Conservation (phyloP, 2,329 filamentous ascomycete genomes). For the Hortaea sp. region DNA sequence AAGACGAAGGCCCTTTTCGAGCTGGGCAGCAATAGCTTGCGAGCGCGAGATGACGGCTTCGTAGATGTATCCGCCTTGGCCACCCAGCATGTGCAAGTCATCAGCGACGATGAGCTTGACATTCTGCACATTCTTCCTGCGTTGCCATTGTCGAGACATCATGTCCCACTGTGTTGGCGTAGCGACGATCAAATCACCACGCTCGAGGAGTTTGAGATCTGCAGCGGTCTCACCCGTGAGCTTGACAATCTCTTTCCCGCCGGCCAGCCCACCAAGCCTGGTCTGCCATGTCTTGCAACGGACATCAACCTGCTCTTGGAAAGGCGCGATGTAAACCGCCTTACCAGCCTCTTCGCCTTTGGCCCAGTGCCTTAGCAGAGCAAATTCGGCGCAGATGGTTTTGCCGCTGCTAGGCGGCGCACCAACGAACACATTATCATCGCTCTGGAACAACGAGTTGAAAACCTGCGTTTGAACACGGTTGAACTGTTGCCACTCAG, state of each 20-base stretch:
- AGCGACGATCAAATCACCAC: slow-evolving; percentile 79
- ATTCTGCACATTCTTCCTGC: slow-evolving; percentile 86
- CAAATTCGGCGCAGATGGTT: slow-evolving; percentile 92
- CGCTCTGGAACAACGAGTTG: slow-evolving; percentile 80
- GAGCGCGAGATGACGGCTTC: slow-evolving; percentile 96
- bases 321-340: slow-evolving; percentile 88
- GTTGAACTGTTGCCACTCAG: slow-evolving; percentile 82
- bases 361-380: slow-evolving; percentile 79
- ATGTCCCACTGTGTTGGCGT: slow-evolving; percentile 96
- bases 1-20: slow-evolving; percentile 75
- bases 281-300: slow-evolving; percentile 77
- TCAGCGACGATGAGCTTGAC: slow-evolving; percentile 90
- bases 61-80: slow-evolving; percentile 77
- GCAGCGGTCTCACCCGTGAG: slow-evolving; percentile 85
- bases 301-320: slow-evolving; percentile 82
- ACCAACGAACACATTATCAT: slow-evolving; percentile 89
- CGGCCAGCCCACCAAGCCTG: slow-evolving; percentile 59
- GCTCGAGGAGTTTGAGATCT: slow-evolving; percentile 79
- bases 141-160: slow-evolving; percentile 89
- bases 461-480: slow-evolving; percentile 96
- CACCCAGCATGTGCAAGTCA: slow-evolving; percentile 87
- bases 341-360: slow-evolving; percentile 55
- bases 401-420: slow-evolving; percentile 94
- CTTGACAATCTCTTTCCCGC: slow-evolving; percentile 85
- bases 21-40: slow-evolving; percentile 87